Evolutionary conservation across 805 yeast species (phyloP).

Genomic region (Wickerhamiella kazuoi): DNA sequence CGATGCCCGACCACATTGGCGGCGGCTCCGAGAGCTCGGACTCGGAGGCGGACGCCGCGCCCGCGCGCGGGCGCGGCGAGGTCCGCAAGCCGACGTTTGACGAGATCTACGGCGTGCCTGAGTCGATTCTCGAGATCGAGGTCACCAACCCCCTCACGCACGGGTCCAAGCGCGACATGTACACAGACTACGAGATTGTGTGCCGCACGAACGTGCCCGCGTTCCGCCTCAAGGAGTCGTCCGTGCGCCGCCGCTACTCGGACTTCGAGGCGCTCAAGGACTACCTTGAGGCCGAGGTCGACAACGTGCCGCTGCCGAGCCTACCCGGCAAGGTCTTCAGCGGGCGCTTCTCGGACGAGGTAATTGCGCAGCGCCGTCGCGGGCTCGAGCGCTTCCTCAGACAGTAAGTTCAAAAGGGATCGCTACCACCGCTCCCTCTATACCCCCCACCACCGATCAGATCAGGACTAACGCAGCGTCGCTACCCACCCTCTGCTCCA

Average conservation of each 20-base stretch:
- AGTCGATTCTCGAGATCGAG: conserved; percentile 81
- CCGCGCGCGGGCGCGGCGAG: neutral
- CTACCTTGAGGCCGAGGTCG: conserved; percentile 54
- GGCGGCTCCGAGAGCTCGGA: neutral
- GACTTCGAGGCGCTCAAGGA: conserved; percentile 74
- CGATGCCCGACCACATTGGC: conserved; percentile 17
- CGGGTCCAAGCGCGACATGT: conserved; percentile 43
- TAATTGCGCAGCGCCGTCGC: conserved; percentile 64
- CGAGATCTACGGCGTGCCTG: conserved; percentile 86
- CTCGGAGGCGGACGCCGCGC: neutral
- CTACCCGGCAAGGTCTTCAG: conserved; percentile 78
- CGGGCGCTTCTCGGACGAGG: conserved; percentile 63
- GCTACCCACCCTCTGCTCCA: conserved; percentile 90
- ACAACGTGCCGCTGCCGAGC: conserved; percentile 67
- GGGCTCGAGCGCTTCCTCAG: conserved; percentile 68
- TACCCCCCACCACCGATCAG: too few species aligned
- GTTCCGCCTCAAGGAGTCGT: conserved; percentile 43
- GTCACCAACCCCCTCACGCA: conserved; percentile 71
- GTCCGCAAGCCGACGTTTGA: conserved; percentile 19
- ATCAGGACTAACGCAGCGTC: conserved; percentile 28
- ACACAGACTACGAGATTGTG: conserved; percentile 79
- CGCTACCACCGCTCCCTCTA: too few species aligned
- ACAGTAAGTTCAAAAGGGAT: conserved; percentile 16
- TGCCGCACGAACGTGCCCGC: conserved; percentile 82
- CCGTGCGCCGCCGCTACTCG: conserved; percentile 71